These are phyloP conservation scores for Candida maesae DNA, from an alignment of 805 yeast species.

Conservation along the genomic window DNA sequence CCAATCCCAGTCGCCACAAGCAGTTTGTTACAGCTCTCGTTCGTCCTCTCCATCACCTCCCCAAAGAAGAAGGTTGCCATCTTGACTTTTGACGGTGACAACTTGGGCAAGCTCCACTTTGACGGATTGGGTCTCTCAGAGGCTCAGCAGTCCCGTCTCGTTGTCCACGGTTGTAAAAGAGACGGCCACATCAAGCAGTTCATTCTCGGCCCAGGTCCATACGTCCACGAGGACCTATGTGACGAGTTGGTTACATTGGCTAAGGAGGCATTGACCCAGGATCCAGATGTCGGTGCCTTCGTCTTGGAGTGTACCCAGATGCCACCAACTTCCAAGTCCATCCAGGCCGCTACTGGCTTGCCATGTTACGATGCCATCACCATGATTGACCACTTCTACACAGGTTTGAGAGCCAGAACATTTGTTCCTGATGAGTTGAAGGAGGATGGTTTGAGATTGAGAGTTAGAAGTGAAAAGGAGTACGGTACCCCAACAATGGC, in stretches of 20 bases:
- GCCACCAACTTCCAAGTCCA: slow-evolving; percentile 32
- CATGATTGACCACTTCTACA: slow-evolving; percentile 32
- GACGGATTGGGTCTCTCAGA: slow-evolving; percentile 28
- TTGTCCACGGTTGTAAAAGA: slow-evolving; percentile 22
- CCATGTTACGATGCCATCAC: slow-evolving; percentile 33
- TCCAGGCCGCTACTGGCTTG: slow-evolving; percentile 25
- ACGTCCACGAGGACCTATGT: slow-evolving; percentile 25
- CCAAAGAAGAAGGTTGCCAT: slow-evolving; percentile 27
- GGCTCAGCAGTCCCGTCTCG: slow-evolving; percentile 20
- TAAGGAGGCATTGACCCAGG: slow-evolving; percentile 18
- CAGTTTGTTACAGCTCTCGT: slow-evolving; percentile 30
- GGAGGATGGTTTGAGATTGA: slow-evolving; percentile 23
- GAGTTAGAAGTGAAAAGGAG: slow-evolving; percentile 28
- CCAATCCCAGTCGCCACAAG: slow-evolving; percentile 33
- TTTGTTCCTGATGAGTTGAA: slow-evolving; percentile 22
- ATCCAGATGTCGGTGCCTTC: slow-evolving; percentile 27
- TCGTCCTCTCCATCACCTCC: slow-evolving; percentile 21
- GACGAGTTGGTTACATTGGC: slow-evolving; percentile 28
- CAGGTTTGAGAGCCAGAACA: slow-evolving; percentile 25
- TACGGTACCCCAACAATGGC: slow-evolving; percentile 4
- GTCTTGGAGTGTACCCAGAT: slow-evolving; percentile 35
- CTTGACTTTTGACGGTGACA: slow-evolving; percentile 29
- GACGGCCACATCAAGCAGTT: slow-evolving; percentile 27
- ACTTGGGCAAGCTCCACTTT: slow-evolving; percentile 28
- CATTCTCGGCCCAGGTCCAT: slow-evolving; percentile 26